phyloP scores from a whole-genome alignment of 306 rosid genomes.

The Parietaria judaica region DNA sequence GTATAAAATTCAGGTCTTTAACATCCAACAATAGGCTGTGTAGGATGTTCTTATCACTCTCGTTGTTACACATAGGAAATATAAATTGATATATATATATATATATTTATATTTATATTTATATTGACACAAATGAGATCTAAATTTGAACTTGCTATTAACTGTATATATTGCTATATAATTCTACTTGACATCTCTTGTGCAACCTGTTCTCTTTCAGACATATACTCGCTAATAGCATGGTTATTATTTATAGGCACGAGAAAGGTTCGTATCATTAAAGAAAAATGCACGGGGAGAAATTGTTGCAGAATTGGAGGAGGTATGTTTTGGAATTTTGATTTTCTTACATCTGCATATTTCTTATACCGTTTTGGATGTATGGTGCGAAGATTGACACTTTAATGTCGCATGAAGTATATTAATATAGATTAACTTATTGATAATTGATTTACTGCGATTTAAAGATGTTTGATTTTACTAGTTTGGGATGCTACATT shows the following conservation, averaged over 20 bases:
- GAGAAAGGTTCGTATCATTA: slow-evolving; percentile 83
- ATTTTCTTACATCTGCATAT: slow-evolving; percentile 1
- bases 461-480: neutral
- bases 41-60: neutral
- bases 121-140: too few species aligned
- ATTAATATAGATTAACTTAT: neutral
- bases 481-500: too few species aligned
- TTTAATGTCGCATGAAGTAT: too few species aligned
- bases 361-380: neutral
- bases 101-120: too few species aligned
- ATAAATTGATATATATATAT: too few species aligned
- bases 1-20: neutral
- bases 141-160: too few species aligned
- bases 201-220: slow-evolving; percentile 13
- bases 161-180: neutral
- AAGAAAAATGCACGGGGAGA: slow-evolving; percentile 88
- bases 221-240: slow-evolving; percentile 12
- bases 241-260: slow-evolving; percentile 46
- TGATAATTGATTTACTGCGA: neutral
- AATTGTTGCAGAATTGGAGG: slow-evolving; percentile 77
- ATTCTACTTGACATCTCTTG: slow-evolving; percentile 8
- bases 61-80: too few species aligned
- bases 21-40: neutral
- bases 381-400: too few species aligned
- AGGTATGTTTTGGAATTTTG: slow-evolving; percentile 42